Conservation (phyloP, 768 basidiomycete species). For the Suillus paluster region DNA sequence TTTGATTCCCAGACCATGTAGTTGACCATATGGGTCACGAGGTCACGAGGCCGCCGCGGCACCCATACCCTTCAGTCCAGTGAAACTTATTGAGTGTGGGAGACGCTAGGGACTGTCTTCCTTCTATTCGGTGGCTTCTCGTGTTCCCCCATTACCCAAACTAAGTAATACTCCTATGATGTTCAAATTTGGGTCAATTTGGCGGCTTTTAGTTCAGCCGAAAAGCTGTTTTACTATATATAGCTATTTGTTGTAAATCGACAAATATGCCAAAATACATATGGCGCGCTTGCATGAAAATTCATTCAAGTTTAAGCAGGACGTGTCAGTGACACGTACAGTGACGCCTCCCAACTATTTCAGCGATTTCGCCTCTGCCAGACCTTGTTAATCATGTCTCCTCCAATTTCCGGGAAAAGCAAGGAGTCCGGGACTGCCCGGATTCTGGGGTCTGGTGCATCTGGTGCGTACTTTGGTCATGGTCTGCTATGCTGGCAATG, state of each 20-base stretch:
- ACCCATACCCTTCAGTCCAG: background rate
- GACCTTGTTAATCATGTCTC: constrained; percentile 45
- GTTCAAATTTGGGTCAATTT: background rate
- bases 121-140: background rate
- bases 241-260: background rate
- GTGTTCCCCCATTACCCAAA: no score
- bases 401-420: constrained; percentile 47
- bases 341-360: background rate
- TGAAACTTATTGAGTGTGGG: constrained; percentile 3
- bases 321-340: background rate
- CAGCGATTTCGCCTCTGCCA: background rate
- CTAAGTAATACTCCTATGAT: background rate
- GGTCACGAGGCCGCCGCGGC: background rate
- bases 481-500: background rate
- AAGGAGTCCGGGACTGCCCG: constrained; percentile 91
- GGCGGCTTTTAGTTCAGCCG: background rate
- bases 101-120: background rate
- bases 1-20: background rate
- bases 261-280: constrained; percentile 1
- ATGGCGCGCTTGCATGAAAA: background rate
- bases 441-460: constrained; percentile 88
- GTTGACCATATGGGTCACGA: background rate
- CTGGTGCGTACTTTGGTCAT: constrained; percentile 55
- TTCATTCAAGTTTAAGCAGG: constrained; percentile 1
- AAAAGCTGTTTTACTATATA: background rate